Evolutionary conservation across 352 stramenopile genomes (phyloP), one percentile per base, ranked within the genome.

Genomic region (Phytophthora ramorum): DNA sequence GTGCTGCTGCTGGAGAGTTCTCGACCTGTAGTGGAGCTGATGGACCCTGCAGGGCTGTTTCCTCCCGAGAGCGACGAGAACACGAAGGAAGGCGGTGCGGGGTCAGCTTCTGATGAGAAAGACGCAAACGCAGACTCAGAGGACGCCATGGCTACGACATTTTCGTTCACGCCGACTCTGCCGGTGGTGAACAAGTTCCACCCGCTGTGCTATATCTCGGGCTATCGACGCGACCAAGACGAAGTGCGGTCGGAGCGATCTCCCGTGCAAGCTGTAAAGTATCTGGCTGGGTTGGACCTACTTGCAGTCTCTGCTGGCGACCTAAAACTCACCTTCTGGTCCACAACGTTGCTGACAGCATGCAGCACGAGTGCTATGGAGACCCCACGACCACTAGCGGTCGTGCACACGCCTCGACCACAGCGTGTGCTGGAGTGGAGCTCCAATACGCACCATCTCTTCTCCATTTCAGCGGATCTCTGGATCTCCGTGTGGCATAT

Each of bases 281-380:
- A 89, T 57, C 51, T 94, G n/a, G 74, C 60, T 14, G 58, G 55
- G 0, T 50, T 89, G 4, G 83, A 94, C 46, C 38, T 94, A 10
- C 63, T 94, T 7, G 83, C 73, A n/a, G 78, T 92, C 8, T 92
- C 85, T 1, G 85, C 75, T 7, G 85, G 83, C 0, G 85, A 94
- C 41, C 59, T 94, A 14, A 94, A 92, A 51, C 74, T 94, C 53
- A 92, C 83, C 24, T 92, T 94, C 53, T 94, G 85, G 85, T 60
- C 80, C 2, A 75, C 82, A 1, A 78, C 72, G 14, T 71, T 92
- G 20, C 55, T 94, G n/a, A 92, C 80, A 2, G 78, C 82, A 0
- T 78, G 65, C 22, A 92, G 83, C 43, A 58, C 79, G 5, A 90
- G 83, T 17, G 83, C 83, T 0, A 58, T 92, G 30, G 84, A 92